Evolutionary conservation across 106 monocot species (phyloP).

Genomic region (Acanthochlamys bracteata): DNA sequence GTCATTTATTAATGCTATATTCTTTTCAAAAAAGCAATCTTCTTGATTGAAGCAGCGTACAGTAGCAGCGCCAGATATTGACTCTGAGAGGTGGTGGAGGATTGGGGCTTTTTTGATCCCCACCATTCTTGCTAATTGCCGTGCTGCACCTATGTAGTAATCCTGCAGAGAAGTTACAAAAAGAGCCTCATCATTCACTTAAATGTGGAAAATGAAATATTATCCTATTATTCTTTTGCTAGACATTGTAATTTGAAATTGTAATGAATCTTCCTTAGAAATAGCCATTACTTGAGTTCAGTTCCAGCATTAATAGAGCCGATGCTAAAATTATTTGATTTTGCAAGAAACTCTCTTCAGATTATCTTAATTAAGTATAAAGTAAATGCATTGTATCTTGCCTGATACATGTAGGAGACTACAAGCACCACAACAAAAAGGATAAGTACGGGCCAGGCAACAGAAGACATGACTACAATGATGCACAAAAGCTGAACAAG

Average conservation of each 20-base stretch:
- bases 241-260: too few relatives aligned
- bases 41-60: conserved; percentile 84
- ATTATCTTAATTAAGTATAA: too few relatives aligned
- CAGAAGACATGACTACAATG: conserved; percentile 70
- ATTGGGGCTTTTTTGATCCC: conserved; percentile 80
- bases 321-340: too few relatives aligned
- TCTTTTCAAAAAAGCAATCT: conserved; percentile 37
- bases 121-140: conserved; percentile 84
- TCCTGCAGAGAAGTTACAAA: conserved; percentile 26
- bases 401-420: conserved; percentile 80
- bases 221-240: too few relatives aligned
- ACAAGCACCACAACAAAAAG: conserved; percentile 44
- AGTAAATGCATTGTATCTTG: conserved; percentile 10
- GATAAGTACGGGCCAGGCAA: conserved; percentile 66
- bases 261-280: too few relatives aligned
- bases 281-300: too few relatives aligned
- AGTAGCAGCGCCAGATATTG: conserved; percentile 58
- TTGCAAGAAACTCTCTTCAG: too few relatives aligned
- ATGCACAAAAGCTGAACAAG: conserved; percentile 78
- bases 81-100: conserved; percentile 79
- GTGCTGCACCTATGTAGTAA: conserved; percentile 80
- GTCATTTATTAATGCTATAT: conserved; percentile 48
- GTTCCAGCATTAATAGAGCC: too few relatives aligned
- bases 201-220: too few relatives aligned
- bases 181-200: too few relatives aligned